Conservation (phyloP, 2,329 filamentous ascomycete species). For the Exophiala viscosa region DNA sequence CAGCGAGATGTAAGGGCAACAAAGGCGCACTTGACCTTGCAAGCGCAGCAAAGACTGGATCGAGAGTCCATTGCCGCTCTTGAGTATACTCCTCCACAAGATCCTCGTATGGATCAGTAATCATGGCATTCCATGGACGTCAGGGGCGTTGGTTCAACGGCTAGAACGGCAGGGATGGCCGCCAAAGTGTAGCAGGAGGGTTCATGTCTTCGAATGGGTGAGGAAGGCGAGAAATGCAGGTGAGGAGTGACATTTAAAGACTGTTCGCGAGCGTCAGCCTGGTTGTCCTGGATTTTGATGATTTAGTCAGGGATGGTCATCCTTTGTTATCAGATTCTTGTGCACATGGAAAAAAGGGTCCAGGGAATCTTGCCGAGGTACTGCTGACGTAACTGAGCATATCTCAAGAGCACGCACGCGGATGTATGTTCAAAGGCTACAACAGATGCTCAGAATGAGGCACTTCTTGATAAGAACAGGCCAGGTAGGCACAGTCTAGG, state of each 20-base stretch:
- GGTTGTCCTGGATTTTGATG: background rate
- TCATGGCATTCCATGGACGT: background rate
- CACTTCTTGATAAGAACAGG: too few relatives aligned
- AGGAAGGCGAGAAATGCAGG: background rate
- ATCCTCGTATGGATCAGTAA: background rate
- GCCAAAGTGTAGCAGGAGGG: background rate
- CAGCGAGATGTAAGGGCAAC: slow-evolving; percentile 3
- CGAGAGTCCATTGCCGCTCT: slow-evolving; percentile 1
- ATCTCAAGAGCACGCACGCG: too few relatives aligned
- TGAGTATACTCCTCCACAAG: background rate
- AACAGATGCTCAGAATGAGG: too few relatives aligned
- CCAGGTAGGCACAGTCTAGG: too few relatives aligned
- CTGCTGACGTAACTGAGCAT: too few relatives aligned
- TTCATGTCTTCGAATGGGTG: background rate
- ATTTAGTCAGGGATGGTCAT: background rate
- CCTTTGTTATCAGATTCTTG: background rate
- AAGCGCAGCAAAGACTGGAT: slow-evolving; percentile 3
- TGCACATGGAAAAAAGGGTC: too few relatives aligned
- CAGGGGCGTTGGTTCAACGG: too few relatives aligned
- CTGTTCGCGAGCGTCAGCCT: background rate
- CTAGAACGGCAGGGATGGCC: background rate
- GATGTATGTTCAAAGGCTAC: too few relatives aligned
- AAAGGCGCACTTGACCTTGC: background rate
- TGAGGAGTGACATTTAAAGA: slow-evolving; percentile 3
- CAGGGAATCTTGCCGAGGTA: too few relatives aligned